phyloP scores from a whole-genome alignment of 2,329 filamentous ascomycete species.

The Verticillium zaregamsianum region DNA sequence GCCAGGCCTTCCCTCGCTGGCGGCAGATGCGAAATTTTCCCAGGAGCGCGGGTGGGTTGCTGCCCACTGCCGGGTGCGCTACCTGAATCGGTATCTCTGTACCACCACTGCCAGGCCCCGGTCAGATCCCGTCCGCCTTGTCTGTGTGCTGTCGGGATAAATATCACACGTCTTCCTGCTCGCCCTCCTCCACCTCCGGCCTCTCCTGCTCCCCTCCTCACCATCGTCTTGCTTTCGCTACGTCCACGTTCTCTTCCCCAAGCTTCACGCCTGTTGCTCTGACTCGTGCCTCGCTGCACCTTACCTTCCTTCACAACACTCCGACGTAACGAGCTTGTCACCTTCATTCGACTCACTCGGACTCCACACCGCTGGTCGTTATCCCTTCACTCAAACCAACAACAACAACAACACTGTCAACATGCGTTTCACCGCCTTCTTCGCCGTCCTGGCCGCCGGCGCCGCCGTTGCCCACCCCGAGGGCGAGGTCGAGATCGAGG shows the following conservation, averaged over 20 bases:
- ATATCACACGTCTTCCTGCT: background rate
- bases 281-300: slow-evolving; percentile 2
- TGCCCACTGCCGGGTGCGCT: background rate
- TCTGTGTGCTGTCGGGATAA: background rate
- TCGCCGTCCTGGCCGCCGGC: slow-evolving; percentile 35
- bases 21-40: background rate
- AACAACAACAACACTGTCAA: slow-evolving; percentile 21
- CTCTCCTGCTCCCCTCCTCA: background rate
- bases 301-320: slow-evolving; percentile 1
- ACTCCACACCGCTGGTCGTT: background rate
- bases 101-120: background rate
- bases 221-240: background rate
- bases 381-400: background rate
- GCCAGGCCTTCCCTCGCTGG: background rate
- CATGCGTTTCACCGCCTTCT: slow-evolving; percentile 42
- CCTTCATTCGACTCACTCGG: background rate
- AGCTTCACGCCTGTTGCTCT: background rate
- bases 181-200: background rate
- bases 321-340: background rate
- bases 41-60: background rate
- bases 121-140: background rate
- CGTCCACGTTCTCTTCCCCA: slow-evolving; percentile 1
- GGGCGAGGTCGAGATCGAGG: slow-evolving; percentile 20
- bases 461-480: slow-evolving; percentile 31
- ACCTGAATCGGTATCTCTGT: background rate